A percentile compares a stretch with the other conserved stretches of the same genome.
These are phyloP conservation scores for Pythium aphanidermatum DNA, from an alignment of 352 stramenopile genomes.

Conservation along the genomic window DNA sequence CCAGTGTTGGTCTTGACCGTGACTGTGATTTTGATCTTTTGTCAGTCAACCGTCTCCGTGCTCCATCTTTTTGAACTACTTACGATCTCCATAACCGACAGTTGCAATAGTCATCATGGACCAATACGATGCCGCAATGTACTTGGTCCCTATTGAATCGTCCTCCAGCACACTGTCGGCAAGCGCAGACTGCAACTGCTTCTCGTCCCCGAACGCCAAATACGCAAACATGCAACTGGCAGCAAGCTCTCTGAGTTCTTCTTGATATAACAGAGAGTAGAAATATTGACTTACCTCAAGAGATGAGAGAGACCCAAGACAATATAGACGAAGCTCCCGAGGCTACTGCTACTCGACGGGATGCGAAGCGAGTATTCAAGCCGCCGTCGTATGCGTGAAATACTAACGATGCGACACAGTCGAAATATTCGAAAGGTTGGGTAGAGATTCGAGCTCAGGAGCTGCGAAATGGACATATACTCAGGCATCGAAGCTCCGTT, in stretches of 20 bases:
- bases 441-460: slow-evolving; percentile 34
- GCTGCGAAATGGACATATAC: slow-evolving; percentile 21
- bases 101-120: slow-evolving; percentile 85
- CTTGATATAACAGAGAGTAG: not conserved
- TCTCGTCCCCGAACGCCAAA: slow-evolving; percentile 50
- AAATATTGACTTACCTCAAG: slow-evolving; percentile 35
- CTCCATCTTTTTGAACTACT: too few relatives aligned
- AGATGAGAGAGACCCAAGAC: slow-evolving; percentile 73
- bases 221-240: slow-evolving; percentile 62
- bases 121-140: slow-evolving; percentile 81
- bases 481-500: slow-evolving; percentile 10
- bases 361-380: slow-evolving; percentile 74
- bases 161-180: slow-evolving; percentile 37
- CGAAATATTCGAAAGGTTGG: slow-evolving; percentile 40
- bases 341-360: slow-evolving; percentile 67
- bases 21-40: too few relatives aligned
- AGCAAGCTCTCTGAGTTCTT: not conserved
- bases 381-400: slow-evolving; percentile 48
- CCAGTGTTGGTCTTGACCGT: slow-evolving; percentile 62
- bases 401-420: slow-evolving; percentile 40
- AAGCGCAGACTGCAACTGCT: slow-evolving; percentile 42
- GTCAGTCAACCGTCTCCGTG: too few relatives aligned
- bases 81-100: slow-evolving; percentile 74
- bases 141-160: slow-evolving; percentile 47
- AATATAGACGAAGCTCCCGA: slow-evolving; percentile 66